Base-by-base conservation (phyloP, 768 basidiomycete species). In the Hygrophoropsis aurantiaca region DNA sequence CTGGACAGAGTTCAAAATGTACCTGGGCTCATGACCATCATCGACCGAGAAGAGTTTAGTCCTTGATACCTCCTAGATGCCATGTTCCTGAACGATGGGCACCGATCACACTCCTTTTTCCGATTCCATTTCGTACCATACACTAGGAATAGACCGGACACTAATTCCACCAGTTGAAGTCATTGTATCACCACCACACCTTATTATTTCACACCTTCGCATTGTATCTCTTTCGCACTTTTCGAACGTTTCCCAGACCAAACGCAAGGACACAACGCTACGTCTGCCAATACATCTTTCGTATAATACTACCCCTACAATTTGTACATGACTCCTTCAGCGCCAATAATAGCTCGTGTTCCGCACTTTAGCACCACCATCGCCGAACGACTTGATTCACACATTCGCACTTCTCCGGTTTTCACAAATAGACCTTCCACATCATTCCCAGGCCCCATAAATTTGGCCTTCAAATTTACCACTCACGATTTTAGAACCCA, bases 1-100 rank as follows among this genome's bases (percentile, higher is more conserved):
- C 60, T 87, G 39, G 79, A 85, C 48, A 74, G 77, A 49, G 80
- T 77, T 40, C 75, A 69, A 53, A 74, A 77, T 52, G 74, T 90
- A 5, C 82, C 84, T 2, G 88, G 87, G 8, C 73, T 88, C 24
- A 90, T 90, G 88, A 88, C 84, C 32, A 78, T 89, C 59, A 20
- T 83, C 41, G 68, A 67, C 39, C 72, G 82, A 40, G 70, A 65
- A 51, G 66, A 58, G 46, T 37, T 58, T 20, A 20, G 38, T 2
- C 47, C 34, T 42, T 66, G 50, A 62, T 18, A 18, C 35, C 36
- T 13, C 13, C 16, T 23, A 18, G 37, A 7, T 38, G 16, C 37
- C 16, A 7, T n/a, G n/a, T n/a, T n/a, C n/a, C n/a, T n/a, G n/a
- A n/a, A n/a, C n/a, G n/a, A n/a, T 23, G 42, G 37, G 44, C 50